These are phyloP conservation scores for Symbiodinium pilosum DNA, from an alignment of 73 alveolate species.

Conservation along the genomic window DNA sequence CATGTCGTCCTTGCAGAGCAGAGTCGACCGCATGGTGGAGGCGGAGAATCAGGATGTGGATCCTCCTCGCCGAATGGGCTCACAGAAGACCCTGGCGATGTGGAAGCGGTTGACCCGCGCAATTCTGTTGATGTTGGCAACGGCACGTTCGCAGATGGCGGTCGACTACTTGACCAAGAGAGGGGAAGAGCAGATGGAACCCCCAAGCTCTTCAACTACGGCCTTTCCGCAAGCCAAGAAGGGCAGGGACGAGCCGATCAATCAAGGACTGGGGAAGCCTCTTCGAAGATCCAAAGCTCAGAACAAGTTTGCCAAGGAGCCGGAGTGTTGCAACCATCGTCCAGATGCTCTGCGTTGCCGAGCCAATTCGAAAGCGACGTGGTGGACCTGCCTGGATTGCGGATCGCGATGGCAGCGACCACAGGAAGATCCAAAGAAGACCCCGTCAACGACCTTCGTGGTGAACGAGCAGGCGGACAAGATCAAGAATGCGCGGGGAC, in stretches of 20 bases:
- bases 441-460: too few relatives aligned
- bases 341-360: not conserved
- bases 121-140: not conserved
- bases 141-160: not conserved
- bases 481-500: too few relatives aligned
- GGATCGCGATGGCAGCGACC: not conserved
- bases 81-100: not conserved
- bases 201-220: not conserved
- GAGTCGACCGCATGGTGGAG: not conserved
- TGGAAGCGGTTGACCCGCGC: conserved; percentile 1
- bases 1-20: too few relatives aligned
- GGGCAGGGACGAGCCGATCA: not conserved
- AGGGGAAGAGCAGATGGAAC: not conserved
- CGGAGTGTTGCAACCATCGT: not conserved
- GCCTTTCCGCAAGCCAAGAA: too few relatives aligned
- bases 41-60: not conserved
- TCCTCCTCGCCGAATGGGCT: too few relatives aligned
- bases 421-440: too few relatives aligned
- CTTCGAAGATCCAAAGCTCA: not conserved
- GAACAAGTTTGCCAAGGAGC: not conserved
- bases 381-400: not conserved
- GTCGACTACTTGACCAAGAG: not conserved
- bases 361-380: too few relatives aligned
- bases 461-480: too few relatives aligned
- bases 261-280: not conserved